phyloP scores from a whole-genome alignment of 2,329 filamentous ascomycete genomes.

The Colletotrichum sp. region DNA sequence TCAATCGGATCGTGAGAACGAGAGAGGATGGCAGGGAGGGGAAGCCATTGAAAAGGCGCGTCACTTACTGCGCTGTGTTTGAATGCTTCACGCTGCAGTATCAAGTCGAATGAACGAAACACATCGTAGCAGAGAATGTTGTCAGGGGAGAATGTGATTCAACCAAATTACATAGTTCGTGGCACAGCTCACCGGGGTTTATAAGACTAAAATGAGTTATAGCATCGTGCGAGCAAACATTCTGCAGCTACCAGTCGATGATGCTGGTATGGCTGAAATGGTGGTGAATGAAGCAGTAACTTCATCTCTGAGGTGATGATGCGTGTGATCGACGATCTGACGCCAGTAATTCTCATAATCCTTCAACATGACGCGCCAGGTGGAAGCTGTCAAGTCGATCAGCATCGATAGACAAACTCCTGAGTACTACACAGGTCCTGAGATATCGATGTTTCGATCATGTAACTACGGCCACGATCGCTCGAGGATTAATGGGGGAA shows the following conservation, averaged over 20 bases:
- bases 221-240: not conserved
- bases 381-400: not conserved
- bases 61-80: not conserved
- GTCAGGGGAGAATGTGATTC: not conserved
- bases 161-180: not conserved
- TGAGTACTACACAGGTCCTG: fast-evolving
- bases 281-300: not conserved
- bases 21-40: too few species aligned
- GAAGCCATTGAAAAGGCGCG: not conserved
- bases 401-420: not conserved
- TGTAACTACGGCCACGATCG: fast-evolving
- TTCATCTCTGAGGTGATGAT: not conserved
- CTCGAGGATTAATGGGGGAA: not conserved
- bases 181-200: not conserved
- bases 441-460: not conserved
- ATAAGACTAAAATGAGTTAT: not conserved
- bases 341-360: not conserved
- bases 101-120: fast-evolving
- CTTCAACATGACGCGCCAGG: not conserved
- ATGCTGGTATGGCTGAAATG: not conserved
- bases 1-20: too few species aligned
- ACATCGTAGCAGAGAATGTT: not conserved
- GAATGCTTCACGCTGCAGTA: not conserved
- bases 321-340: not conserved
- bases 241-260: not conserved